Evolutionary conservation across 257 asterid genomes (phyloP), one percentile per base, ranked within the genome.

Genomic region (Solanum chiquidenum): DNA sequence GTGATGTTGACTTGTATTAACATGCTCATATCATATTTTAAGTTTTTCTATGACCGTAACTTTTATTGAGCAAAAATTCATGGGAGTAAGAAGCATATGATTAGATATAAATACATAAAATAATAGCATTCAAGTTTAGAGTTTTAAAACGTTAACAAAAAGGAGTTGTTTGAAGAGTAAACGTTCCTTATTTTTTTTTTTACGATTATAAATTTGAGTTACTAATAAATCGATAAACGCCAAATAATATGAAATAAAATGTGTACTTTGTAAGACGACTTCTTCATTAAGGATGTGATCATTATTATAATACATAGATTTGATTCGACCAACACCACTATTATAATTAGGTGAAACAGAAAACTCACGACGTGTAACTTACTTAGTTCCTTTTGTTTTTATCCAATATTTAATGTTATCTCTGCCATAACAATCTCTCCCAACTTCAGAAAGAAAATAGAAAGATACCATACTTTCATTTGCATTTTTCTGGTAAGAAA

Each of bases 151-250:
- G 7, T 14, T 49, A 5, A 49, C 21, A 49, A 49, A 49, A 14
- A 14, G 3, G 1, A 49, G 2, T 49, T 49, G 3, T 16, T 16
- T 3, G 0, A 2, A 49, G 5, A 49, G 0, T 2, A 49, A 49
- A 0, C 7, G 0, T 7, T 14, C 0, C 21, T 49, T 49, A 49
- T 14, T 14, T 49, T 49, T 0, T 5, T 5, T 14, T 14, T 46
- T 49, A 49, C 0, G 0, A 49, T 49, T 49, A 1, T 49, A 7
- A 49, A 0, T 49, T 49, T 14, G 60, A 49, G 3, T 14, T 49
- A 49, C 23, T 49, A 14, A 49, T 0, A 49, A 49, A 3, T 52
- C 23, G 1, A 18, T 6, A 5, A 52, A 18, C 1, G 7, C 1
- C 60, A 0, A 18, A 6, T 55, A 55, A 55, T 7, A 55, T 55